A percentile compares a stretch with the other conserved stretches of the same genome.
Evolutionary conservation across 2,329 filamentous ascomycete species (phyloP).

Genomic region (Trichophyton schoenleinii): DNA sequence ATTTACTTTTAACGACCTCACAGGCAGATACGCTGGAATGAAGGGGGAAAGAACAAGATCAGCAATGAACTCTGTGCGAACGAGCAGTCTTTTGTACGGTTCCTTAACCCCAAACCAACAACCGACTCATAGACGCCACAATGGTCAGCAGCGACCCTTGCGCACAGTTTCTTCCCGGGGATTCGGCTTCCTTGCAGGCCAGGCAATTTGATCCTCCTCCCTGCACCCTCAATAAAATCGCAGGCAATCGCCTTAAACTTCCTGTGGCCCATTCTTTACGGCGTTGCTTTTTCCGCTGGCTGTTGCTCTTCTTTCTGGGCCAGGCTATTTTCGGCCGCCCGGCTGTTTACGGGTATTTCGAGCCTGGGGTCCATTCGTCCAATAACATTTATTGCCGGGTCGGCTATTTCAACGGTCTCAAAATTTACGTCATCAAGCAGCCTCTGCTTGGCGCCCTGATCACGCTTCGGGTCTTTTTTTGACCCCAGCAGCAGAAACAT

Average conservation of each 20-base stretch:
- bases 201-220: not conserved
- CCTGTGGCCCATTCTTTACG: not conserved
- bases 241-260: not conserved
- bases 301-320: not conserved
- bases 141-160: conserved; percentile 2
- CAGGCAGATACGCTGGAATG: too few relatives aligned
- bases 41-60: not conserved
- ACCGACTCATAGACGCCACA: not conserved
- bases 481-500: not conserved
- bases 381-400: conserved; percentile 7
- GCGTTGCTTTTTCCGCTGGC: not conserved
- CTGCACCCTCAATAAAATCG: not conserved
- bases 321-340: conserved; percentile 7
- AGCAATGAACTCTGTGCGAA: not conserved
- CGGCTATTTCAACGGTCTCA: conserved; percentile 1
- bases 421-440: not conserved
- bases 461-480: not conserved
- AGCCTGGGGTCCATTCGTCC: not conserved
- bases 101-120: not conserved
- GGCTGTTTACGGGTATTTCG: conserved; percentile 10
- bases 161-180: not conserved
- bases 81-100: not conserved
- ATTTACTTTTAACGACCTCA: not conserved
- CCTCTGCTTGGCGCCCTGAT: not conserved
- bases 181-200: not conserved